Base-by-base conservation (phyloP, 306 rosid genomes). In the Leucaena leucocephala region DNA sequence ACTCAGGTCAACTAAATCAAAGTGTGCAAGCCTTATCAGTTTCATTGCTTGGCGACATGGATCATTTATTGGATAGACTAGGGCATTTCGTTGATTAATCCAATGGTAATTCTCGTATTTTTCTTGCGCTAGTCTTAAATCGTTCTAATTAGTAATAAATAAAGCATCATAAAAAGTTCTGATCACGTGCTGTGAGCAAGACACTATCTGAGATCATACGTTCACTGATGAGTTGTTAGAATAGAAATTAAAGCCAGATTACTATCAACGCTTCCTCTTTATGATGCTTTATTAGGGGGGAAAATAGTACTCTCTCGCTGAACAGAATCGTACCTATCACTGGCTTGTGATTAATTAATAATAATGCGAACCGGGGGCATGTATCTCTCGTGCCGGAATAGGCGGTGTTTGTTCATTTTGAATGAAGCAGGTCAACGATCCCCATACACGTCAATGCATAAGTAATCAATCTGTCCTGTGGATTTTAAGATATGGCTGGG, bases 381-480 rank as follows among this genome's bases (percentile, higher is more conserved):
- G 27, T 27, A 27, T 27, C 27, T 27, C 27, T 0, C 27, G 27
- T 27, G 27, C 27, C 27, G 27, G 27, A 27, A 27, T 27, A 27
- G 27, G 27, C 1, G 27, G 27, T 0, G 27, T 27, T 27, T 27
- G 27, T 27, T 27, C 27, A 27, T 27, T 27, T 27, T 27, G 27
- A 68, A 74, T 49, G 61, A 39, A 61, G 70, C 40, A 68, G 75
- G 84, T 84, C 82, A 84, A 84, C 27, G 44, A 77, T 72, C 27
- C 59, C 48, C 33, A 45, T 21, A 10, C 45, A 72, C 80, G 34
- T 44, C 57, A 58, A 66, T 57, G 79, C 27, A 27, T 27, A 27
- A 27, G 27, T 0, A 0, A 27, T 27, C 27, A 27, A 27, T 0
- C 13, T 55, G 62, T 8, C 59, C 59, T 54, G 5, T 15, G 4